These are phyloP conservation scores for Aurantiochytrium sp. DNA, from an alignment of 108 stramenopile genomes.

Conservation along the genomic window DNA sequence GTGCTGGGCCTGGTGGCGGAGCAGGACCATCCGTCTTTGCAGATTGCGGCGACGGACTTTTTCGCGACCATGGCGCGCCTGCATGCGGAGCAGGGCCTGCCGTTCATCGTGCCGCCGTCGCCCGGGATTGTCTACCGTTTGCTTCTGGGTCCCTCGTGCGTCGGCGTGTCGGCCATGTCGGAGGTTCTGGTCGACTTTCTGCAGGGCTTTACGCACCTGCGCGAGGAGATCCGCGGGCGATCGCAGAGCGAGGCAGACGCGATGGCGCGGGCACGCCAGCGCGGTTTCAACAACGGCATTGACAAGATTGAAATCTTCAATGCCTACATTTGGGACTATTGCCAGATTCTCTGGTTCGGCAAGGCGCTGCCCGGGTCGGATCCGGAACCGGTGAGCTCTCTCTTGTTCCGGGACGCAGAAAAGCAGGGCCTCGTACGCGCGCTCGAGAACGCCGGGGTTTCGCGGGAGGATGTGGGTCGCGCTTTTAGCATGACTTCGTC, in stretches of 20 bases:
- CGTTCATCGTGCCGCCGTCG: conserved; percentile 25
- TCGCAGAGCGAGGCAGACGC: not conserved
- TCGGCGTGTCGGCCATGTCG: not conserved
- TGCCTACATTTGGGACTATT: not conserved
- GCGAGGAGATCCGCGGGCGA: not conserved
- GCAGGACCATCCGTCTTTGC: not conserved
- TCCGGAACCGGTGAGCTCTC: not conserved
- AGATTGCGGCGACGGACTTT: not conserved
- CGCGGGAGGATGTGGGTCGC: not conserved
- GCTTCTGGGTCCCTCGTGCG: not conserved
- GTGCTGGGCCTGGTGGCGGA: not conserved
- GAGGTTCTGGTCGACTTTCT: not conserved
- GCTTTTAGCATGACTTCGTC: not conserved
- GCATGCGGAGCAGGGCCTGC: not conserved
- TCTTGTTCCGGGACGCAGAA: not conserved
- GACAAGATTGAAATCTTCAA: conserved; percentile 2
- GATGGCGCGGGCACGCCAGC: not conserved
- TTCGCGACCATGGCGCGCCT: not conserved
- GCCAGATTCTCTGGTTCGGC: not conserved
- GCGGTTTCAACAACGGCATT: not conserved
- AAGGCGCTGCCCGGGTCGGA: not conserved
- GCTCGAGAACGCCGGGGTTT: not conserved
- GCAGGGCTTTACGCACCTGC: not conserved
- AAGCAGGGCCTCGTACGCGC: not conserved
- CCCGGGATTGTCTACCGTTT: not conserved